A percentile compares a stretch with the other conserved stretches of the same genome.
Evolutionary conservation across 2,329 filamentous ascomycete genomes (phyloP).

Genomic region (Claviceps spartinae): DNA sequence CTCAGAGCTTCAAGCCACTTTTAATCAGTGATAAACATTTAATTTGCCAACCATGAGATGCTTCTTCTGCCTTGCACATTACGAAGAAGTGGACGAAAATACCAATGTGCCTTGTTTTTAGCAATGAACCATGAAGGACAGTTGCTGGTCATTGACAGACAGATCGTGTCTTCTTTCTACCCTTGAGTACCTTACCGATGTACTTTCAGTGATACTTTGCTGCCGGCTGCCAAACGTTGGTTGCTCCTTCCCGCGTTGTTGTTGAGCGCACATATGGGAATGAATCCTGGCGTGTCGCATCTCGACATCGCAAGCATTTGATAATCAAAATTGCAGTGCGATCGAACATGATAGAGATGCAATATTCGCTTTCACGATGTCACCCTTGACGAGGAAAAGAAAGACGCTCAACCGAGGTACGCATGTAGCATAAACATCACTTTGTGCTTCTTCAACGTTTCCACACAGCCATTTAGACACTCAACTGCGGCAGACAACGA

Average conservation of each 20-base stretch:
- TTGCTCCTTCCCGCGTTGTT: neutral
- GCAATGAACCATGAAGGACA: too few relatives aligned
- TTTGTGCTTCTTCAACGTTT: neutral
- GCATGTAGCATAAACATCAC: neutral
- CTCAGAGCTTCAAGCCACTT: constrained; percentile 1
- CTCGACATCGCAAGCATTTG: neutral
- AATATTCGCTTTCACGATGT: constrained; percentile 10
- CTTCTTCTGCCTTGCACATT: too few relatives aligned
- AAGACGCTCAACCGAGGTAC: constrained; percentile 12
- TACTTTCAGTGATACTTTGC: neutral
- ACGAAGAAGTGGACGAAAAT: too few relatives aligned
- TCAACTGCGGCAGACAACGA: neutral
- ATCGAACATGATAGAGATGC: neutral
- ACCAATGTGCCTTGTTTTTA: too few relatives aligned
- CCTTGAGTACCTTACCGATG: too few relatives aligned
- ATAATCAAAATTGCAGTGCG: neutral
- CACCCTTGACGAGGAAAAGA: constrained; percentile 15
- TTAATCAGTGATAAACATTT: constrained; percentile 2
- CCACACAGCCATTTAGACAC: neutral
- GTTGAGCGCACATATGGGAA: too few relatives aligned
- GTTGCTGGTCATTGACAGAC: too few relatives aligned
- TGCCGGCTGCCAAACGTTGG: neutral
- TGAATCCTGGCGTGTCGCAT: neutral
- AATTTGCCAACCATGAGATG: neutral
- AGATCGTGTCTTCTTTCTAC: too few relatives aligned